Percentiles rank a stretch among this genome's conserved stretches.
These are phyloP conservation scores for Cyclaneusma minus DNA, from an alignment of 2,329 filamentous ascomycete species.

Conservation along the genomic window DNA sequence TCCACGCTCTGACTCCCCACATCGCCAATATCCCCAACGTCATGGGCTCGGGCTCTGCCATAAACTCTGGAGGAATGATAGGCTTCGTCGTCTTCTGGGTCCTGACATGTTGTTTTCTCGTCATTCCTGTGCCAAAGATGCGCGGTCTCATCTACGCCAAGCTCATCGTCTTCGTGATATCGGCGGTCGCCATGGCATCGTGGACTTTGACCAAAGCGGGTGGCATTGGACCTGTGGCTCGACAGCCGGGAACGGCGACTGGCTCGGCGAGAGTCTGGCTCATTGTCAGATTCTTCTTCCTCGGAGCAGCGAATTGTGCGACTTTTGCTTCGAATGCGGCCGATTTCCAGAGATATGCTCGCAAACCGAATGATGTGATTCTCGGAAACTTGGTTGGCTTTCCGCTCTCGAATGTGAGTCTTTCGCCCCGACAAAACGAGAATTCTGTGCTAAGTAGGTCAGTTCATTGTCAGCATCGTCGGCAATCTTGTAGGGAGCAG, in stretches of 20 bases:
- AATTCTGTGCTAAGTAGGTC: not conserved
- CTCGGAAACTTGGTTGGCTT: constrained; percentile 25
- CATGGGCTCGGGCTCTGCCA: constrained; percentile 23
- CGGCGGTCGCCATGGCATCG: constrained; percentile 22
- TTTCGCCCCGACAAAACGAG: not conserved
- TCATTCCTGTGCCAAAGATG: constrained; percentile 24
- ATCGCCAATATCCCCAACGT: constrained; percentile 23
- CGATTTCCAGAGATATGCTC: constrained; percentile 27
- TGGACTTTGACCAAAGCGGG: constrained; percentile 22
- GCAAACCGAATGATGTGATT: constrained; percentile 23
- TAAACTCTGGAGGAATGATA: constrained; percentile 25
- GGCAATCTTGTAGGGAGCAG: constrained; percentile 23
- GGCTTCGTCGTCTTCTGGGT: constrained; percentile 26
- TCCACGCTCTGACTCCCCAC: constrained; percentile 25
- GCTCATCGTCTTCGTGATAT: constrained; percentile 22
- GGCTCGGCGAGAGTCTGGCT: constrained; percentile 22
- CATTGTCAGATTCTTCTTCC: constrained; percentile 21
- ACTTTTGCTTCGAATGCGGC: constrained; percentile 25
- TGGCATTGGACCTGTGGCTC: constrained; percentile 14
- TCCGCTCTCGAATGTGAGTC: constrained; percentile 19
- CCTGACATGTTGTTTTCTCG: constrained; percentile 22
- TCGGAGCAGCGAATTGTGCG: constrained; percentile 20
- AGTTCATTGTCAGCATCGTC: constrained; percentile 21
- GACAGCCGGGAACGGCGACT: constrained; percentile 15
- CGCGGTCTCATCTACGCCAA: constrained; percentile 19